Evolutionary conservation across 345 rosid species (phyloP), one percentile per base, ranked within the genome.

Genomic region (Salix suchowensis): DNA sequence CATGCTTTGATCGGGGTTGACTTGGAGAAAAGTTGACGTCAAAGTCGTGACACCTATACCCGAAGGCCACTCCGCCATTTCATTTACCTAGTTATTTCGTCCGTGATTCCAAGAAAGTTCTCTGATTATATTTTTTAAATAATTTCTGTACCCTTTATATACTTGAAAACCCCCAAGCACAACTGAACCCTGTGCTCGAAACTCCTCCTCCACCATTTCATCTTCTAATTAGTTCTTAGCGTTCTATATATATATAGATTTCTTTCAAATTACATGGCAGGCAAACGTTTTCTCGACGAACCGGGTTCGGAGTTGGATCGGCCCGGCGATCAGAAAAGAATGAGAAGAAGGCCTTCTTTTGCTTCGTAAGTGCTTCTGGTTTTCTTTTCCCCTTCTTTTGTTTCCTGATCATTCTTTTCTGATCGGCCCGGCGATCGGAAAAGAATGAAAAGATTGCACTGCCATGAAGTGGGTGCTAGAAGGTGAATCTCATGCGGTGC

Each of bases 361-460:
- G 87, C 92, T 30, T 89, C 97, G 98, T 95, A 90, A 14, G 94
- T 79, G 3, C 36, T 50, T 52, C 10, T 26, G 19, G 0, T 2
- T 1, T 18, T 28, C 5, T 2, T 46, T 9, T 37, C 5, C 52
- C 0, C 28, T 4, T 37, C 15, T 6, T 50, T 28, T 70, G 8
- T 52, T 65, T 42, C 60, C 3, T 26, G 26, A 24, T 6, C 54
- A 3, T 30, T 30, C 32, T 30, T 30, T 30, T 30, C 32, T 30
- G 32, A 32, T 4, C 4, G 34, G 34, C 34, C 34, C 34, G 34
- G 34, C 34, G 34, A 32, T 32, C 34, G 5, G 34, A 32, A 32
- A 32, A 61, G 16, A 37, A 24, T 65, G 34, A 32, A 32, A 32
- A 61, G 16, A 37, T 36, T 65, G 69, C n/a, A n/a, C 64, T n/a